Evolutionary conservation across 106 monocot species (phyloP).

Genomic region (Vanilla planifolia): DNA sequence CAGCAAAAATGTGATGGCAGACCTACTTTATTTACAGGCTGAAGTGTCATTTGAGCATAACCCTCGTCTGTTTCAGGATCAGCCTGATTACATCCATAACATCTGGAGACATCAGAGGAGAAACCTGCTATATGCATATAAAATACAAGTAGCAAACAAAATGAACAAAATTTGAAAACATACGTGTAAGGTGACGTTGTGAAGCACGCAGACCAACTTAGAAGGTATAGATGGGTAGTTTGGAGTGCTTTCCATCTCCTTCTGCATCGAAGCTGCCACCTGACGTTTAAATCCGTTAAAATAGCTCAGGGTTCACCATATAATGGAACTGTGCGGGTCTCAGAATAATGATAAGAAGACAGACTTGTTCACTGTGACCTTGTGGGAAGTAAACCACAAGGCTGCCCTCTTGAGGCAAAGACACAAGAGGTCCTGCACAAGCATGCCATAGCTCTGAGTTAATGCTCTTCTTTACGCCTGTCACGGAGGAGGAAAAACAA

Average conservation of each 20-base stretch:
- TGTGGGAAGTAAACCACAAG: conserved; percentile 92
- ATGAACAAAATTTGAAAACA: conserved; percentile 4
- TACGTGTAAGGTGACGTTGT: conserved; percentile 75
- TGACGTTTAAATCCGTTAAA: conserved; percentile 18
- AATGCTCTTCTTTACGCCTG: conserved; percentile 68
- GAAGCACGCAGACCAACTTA: conserved; percentile 79
- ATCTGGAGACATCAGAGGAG: not conserved
- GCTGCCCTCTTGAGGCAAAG: conserved; percentile 71
- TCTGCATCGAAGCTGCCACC: conserved; percentile 89
- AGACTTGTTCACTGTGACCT: conserved; percentile 89
- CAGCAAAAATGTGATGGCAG: conserved; percentile 8
- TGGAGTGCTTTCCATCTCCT: conserved; percentile 63
- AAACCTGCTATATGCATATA: not conserved
- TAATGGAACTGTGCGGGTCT: not conserved
- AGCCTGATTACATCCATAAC: conserved; percentile 38
- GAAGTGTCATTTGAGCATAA: conserved; percentile 92
- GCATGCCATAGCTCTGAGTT: conserved; percentile 96
- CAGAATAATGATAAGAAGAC: not conserved
- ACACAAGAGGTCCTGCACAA: conserved; percentile 86
- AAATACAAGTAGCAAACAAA: not conserved
- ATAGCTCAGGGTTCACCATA: conserved; percentile 2
- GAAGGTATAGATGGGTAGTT: conserved; percentile 77
- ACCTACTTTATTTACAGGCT: conserved; percentile 93
- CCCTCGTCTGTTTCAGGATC: conserved; percentile 94
- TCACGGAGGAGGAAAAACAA: not conserved